These are phyloP conservation scores for Podaxis carcinomalis DNA, from an alignment of 768 basidiomycete species.

Conservation along the genomic window DNA sequence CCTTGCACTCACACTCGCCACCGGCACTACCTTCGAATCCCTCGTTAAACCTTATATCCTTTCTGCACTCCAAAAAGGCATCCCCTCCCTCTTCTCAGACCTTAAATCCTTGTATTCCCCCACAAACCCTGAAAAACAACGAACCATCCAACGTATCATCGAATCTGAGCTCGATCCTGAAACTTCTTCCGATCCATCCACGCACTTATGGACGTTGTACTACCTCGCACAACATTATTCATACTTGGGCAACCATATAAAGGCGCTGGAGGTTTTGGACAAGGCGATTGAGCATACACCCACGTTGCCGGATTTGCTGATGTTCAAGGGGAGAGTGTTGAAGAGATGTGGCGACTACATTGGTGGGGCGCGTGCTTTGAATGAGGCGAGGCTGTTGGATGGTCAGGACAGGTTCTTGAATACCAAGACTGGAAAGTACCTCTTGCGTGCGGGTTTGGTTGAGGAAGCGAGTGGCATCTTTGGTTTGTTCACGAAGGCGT, in stretches of 20 bases:
- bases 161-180: slow-evolving; percentile 34
- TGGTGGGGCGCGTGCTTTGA: slow-evolving; percentile 70
- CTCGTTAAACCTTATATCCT: slow-evolving; percentile 65
- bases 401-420: slow-evolving; percentile 95
- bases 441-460: slow-evolving; percentile 74
- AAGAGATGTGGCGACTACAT: slow-evolving; percentile 81
- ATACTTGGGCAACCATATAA: slow-evolving; percentile 44
- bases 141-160: slow-evolving; percentile 64
- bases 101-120: slow-evolving; percentile 73
- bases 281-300: slow-evolving; percentile 81
- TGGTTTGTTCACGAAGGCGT: slow-evolving; percentile 89
- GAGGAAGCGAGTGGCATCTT: slow-evolving; percentile 72
- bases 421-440: slow-evolving; percentile 90
- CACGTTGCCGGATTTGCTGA: slow-evolving; percentile 86
- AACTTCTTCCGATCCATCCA: slow-evolving; percentile 57
- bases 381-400: slow-evolving; percentile 82
- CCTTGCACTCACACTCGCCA: slow-evolving; percentile 63
- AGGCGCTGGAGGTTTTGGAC: slow-evolving; percentile 61
- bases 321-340: slow-evolving; percentile 75
- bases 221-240: slow-evolving; percentile 91
- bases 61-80: slow-evolving; percentile 71
- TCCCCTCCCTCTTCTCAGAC: slow-evolving; percentile 92
- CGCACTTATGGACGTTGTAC: slow-evolving; percentile 92
- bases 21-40: slow-evolving; percentile 63
- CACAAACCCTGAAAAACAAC: slow-evolving; percentile 54